phyloP scores from a whole-genome alignment of 176 grass and related monocot species.

The Hsuehochloa calcarea region DNA sequence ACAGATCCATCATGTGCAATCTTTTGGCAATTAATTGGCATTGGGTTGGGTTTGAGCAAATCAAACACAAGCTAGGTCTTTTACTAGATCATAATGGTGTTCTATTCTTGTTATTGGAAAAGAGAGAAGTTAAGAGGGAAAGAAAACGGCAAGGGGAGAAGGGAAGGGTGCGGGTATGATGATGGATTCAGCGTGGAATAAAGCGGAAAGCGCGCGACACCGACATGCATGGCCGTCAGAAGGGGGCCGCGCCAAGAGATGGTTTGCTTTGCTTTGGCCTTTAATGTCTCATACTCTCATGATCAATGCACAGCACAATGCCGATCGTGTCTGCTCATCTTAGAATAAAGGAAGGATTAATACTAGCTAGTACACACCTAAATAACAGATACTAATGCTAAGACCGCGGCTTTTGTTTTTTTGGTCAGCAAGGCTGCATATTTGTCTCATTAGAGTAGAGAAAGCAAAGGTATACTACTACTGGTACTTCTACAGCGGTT shows the following conservation, averaged over 20 bases:
- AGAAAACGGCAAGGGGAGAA: constrained; percentile 23
- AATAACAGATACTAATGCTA: not conserved
- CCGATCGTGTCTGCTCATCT: constrained; percentile 43
- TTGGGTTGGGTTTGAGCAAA: not conserved
- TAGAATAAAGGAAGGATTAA: not conserved
- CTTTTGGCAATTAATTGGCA: not conserved
- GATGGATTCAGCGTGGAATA: constrained; percentile 56
- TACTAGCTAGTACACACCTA: not conserved
- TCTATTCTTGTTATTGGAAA: constrained; percentile 17
- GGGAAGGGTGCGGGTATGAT: constrained; percentile 30
- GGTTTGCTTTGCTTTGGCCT: constrained; percentile 40
- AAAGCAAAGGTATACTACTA: constrained; percentile 3
- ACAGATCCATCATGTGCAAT: constrained; percentile 1
- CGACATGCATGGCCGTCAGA: constrained; percentile 48
- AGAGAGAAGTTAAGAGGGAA: constrained; percentile 16
- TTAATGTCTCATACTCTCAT: constrained; percentile 30
- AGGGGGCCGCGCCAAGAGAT: constrained; percentile 20
- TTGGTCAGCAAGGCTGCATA: constrained; percentile 1
- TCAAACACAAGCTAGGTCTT: not conserved
- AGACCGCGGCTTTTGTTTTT: not conserved
- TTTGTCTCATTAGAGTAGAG: constrained; percentile 19
- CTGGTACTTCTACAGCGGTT: not conserved
- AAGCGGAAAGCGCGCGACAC: constrained; percentile 50
- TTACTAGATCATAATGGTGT: not conserved
- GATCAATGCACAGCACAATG: constrained; percentile 40